A percentile compares a stretch with the other conserved stretches of the same genome.
Conservation (phyloP, 306 rosid species). For the Begonia peltatifolia region DNA sequence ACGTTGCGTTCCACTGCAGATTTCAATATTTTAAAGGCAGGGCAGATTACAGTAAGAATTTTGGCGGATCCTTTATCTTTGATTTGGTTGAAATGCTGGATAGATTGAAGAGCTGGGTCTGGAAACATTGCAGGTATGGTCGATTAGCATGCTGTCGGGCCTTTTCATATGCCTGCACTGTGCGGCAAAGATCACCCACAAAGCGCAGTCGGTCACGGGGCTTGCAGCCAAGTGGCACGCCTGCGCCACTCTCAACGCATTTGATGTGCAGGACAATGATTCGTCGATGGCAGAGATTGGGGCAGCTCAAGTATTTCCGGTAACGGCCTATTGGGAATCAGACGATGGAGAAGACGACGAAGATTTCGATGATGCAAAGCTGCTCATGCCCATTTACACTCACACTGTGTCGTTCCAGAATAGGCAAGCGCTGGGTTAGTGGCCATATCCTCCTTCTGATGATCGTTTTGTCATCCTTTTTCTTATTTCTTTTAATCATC, state of each 20-base stretch:
- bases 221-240: constrained; percentile 87
- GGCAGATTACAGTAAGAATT: constrained; percentile 64
- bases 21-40: constrained; percentile 55
- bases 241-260: constrained; percentile 61
- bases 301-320: constrained; percentile 19
- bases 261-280: constrained; percentile 44
- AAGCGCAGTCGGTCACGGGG: constrained; percentile 64
- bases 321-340: constrained; percentile 18
- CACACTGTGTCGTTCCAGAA: constrained; percentile 72
- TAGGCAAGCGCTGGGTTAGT: constrained; percentile 79
- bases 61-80: background rate
- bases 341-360: constrained; percentile 64
- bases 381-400: constrained; percentile 39
- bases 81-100: too few relatives aligned
- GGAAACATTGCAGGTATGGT: constrained; percentile 44
- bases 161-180: constrained; percentile 62
- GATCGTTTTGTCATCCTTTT: background rate
- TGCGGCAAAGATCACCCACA: constrained; percentile 77
- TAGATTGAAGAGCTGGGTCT: too few relatives aligned
- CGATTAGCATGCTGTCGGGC: constrained; percentile 64
- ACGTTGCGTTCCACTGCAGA: constrained; percentile 32
- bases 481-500: background rate
- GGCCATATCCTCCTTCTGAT: too few relatives aligned
- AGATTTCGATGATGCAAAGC: constrained; percentile 50
- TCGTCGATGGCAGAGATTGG: constrained; percentile 24